These are phyloP conservation scores for Mycena maculata DNA, from an alignment of 768 basidiomycete species.

Conservation along the genomic window DNA sequence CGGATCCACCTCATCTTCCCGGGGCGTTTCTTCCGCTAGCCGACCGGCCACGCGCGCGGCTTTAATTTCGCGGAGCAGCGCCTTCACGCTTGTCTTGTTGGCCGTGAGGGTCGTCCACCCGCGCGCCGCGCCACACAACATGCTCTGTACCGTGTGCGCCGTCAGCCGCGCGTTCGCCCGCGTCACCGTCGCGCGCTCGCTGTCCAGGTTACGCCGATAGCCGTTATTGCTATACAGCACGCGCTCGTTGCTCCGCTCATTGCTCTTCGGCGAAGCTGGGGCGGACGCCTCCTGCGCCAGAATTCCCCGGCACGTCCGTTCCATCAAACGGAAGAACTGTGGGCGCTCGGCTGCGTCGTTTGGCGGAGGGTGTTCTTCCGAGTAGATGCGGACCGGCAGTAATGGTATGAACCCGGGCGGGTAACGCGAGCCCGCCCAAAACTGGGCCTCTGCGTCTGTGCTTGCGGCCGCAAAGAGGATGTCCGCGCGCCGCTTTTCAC, in stretches of 20 bases:
- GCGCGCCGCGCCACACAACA: slow-evolving; percentile 73
- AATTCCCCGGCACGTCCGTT: slow-evolving; percentile 64
- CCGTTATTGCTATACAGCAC: slow-evolving; percentile 30
- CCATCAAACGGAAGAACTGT: slow-evolving; percentile 62
- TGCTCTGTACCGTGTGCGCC: slow-evolving; percentile 79
- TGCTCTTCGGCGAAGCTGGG: background rate
- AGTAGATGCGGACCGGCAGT: slow-evolving; percentile 66
- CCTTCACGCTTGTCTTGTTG: slow-evolving; percentile 81
- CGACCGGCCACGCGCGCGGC: slow-evolving; percentile 48
- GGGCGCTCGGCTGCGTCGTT: slow-evolving; percentile 25
- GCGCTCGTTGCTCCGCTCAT: background rate
- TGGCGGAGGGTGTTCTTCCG: slow-evolving; percentile 40
- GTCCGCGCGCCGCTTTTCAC: slow-evolving; percentile 71
- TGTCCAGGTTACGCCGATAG: slow-evolving; percentile 47
- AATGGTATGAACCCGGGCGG: slow-evolving; percentile 64
- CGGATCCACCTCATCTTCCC: slow-evolving; percentile 20
- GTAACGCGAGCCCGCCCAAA: slow-evolving; percentile 76
- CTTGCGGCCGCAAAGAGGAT: slow-evolving; percentile 67
- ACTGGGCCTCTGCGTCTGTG: slow-evolving; percentile 54
- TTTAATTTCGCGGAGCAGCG: slow-evolving; percentile 76
- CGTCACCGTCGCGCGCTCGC: slow-evolving; percentile 65
- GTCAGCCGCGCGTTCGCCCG: slow-evolving; percentile 72
- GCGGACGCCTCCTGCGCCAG: slow-evolving; percentile 57
- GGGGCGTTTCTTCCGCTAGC: slow-evolving; percentile 43
- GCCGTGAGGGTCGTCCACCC: slow-evolving; percentile 92